Base-by-base conservation (phyloP, 2,329 filamentous ascomycete species). In the Trichophyton rubrum region DNA sequence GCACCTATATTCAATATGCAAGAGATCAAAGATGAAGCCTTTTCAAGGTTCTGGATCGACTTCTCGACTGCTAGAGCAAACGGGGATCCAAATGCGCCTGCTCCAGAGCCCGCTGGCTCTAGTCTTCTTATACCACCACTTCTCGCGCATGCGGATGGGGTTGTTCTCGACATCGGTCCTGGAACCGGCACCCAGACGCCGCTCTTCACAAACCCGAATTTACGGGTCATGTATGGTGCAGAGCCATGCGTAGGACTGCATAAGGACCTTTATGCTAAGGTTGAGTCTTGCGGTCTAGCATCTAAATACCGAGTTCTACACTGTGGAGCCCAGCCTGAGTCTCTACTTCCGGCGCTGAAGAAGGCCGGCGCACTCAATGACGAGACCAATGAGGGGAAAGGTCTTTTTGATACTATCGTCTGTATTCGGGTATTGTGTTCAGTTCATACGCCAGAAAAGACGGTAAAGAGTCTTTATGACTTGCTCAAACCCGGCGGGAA, bases 341-440 rank as follows among this genome's bases (percentile, higher is more conserved):
- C 74, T 15, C 69, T 82, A n/a, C 68, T 78, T 1, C 75, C 74
- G 2, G 77, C 72, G 15, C 69, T 79, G 57, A 67, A 69, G 56
- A 75, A 74, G 64, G 71, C 72, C n/a, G 77, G 74, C 0, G 64
- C 80, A 3, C 60, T 77, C 11, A n/a, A 33, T 9, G 57, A 59
- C 6, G 58, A 47, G 56, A 49, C 59, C 35, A 53, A 63, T n/a
- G 22, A 60, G 30, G 51, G 49, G 3, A 56, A 41, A 33, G 61
- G 75, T 0, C 64, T 81, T 0, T 81, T 83, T 53, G 81, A 84
- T 65, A 79, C 79, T 11, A 79, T 84, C 55, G 70, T 81, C 56
- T 80, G 78, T 61, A 70, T 81, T 8, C 73, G 80, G 0, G 81
- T 83, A 1, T 69, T 84, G 1, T 84, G 82, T 63, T 79, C 79